Evolutionary conservation across 495 filamentous ascomycete genomes (phyloP).

Genomic region (Xylaria castorea): DNA sequence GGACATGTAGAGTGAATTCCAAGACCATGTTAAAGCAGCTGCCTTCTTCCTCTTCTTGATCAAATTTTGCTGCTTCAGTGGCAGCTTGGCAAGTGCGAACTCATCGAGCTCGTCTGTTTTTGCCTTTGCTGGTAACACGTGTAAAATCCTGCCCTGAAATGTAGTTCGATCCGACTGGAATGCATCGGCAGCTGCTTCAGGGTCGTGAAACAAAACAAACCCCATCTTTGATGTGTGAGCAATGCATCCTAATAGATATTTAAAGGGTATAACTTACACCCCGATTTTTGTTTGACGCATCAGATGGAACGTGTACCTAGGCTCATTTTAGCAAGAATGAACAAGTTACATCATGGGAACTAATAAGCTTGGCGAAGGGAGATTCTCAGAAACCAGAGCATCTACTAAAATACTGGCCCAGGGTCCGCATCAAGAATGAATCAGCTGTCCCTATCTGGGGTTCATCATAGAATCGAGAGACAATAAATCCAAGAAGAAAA

Average conservation of each 20-base stretch:
- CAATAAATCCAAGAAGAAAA: slow-evolving; percentile 31
- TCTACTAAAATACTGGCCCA: slow-evolving; percentile 71
- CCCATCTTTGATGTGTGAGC: slow-evolving; percentile 56
- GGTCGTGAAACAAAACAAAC: slow-evolving; percentile 76
- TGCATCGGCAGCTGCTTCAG: slow-evolving; percentile 76
- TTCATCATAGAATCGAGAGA: slow-evolving; percentile 78
- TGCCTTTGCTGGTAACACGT: slow-evolving; percentile 80
- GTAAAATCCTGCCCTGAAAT: slow-evolving; percentile 90
- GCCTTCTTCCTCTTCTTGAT: slow-evolving; percentile 83
- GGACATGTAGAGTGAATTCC: slow-evolving; percentile 98
- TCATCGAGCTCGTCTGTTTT: slow-evolving; percentile 89
- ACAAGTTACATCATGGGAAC: slow-evolving; percentile 27
- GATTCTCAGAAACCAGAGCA: slow-evolving; percentile 60
- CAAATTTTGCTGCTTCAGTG: slow-evolving; percentile 90
- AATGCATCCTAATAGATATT: not conserved
- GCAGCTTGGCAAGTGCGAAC: slow-evolving; percentile 83
- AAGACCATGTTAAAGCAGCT: slow-evolving; percentile 80
- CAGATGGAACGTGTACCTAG: slow-evolving; percentile 43
- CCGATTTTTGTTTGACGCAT: slow-evolving; percentile 36
- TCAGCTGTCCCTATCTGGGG: slow-evolving; percentile 99
- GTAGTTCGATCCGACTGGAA: slow-evolving; percentile 77
- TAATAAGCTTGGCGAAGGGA: slow-evolving; percentile 39
- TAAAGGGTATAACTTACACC: slow-evolving; percentile 27
- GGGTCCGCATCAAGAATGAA: slow-evolving; percentile 68
- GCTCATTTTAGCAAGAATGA: slow-evolving; percentile 42